Base-by-base conservation (phyloP, 441 rosid genomes). In the Biscutella auriculata region DNA sequence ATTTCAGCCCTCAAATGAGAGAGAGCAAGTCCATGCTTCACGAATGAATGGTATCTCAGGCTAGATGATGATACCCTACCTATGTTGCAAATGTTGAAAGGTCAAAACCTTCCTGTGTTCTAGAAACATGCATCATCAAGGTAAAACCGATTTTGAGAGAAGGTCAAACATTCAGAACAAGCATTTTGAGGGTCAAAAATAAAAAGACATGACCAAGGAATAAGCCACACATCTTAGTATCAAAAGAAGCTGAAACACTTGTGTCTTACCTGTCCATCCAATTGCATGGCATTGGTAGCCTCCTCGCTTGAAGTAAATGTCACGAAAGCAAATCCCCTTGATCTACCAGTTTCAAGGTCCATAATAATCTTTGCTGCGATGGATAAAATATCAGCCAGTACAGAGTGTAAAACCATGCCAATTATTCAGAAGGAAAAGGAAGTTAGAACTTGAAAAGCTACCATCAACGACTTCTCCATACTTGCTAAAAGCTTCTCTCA, bases 301-400 rank as follows among this genome's bases (percentile, higher is more conserved):
- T 82, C 97, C 74, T 87, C 97, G 4, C 47, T 69, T 2, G 83
- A 70, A 35, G 76, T 72, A 69, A 62, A 92, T 9, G 95, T 92
- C 12, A 88, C 66, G 57, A 92, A 93, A 47, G 85, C 98, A 79
- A 93, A 93, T 7, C 98, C 98, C 72, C 95, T 87, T 0, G 98
- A 93, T 61, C 92, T 78, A 9, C 97, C 95, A 63, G 85, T 80
- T 33, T 93, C 98, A 51, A 97, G 95, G 69, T 93, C 95, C 70
- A 76, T 13, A 49, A 93, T 87, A 45, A 93, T 69, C 78, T 83
- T 82, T 11, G 95, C 98, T 93, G 77, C 64, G 77, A 27, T 8
- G 23, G 40, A 52, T 8, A 44, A 25, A 49, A 23, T 19, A 16
- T 2, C 17, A 69, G 39, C 36, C 49, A 63, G 32, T 36, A 10